A percentile compares a stretch with the other conserved stretches of the same genome.
Evolutionary conservation across 257 asterid species (phyloP).

Genomic region (Salvia splendens): DNA sequence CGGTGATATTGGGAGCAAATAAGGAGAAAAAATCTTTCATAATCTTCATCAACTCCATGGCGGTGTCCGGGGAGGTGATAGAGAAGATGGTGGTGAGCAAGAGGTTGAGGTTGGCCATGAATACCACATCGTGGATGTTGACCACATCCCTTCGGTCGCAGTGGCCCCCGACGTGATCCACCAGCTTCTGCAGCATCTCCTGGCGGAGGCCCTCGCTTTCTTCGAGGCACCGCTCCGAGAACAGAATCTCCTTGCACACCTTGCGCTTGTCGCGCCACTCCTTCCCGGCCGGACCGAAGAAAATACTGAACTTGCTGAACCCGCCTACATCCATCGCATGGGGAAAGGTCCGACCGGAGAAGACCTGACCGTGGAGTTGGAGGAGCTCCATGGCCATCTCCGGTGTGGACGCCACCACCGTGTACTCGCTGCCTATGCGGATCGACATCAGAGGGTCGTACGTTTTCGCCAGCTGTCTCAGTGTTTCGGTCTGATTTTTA

Average conservation of each 20-base stretch:
- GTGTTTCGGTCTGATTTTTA: too few relatives aligned
- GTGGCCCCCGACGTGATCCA: slow-evolving; percentile 15
- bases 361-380: slow-evolving; percentile 30
- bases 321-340: slow-evolving; percentile 2
- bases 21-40: slow-evolving; percentile 32
- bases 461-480: too few relatives aligned
- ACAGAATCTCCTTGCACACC: slow-evolving; percentile 37
- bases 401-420: too few relatives aligned
- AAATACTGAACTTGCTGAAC: slow-evolving; percentile 23
- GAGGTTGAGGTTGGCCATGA: slow-evolving; percentile 41
- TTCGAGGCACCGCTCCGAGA: slow-evolving; percentile 34
- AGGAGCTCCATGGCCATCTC: slow-evolving; percentile 40
- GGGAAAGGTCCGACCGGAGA: not conserved
- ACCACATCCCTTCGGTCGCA: slow-evolving; percentile 21
- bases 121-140: slow-evolving; percentile 35
- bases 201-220: slow-evolving; percentile 35
- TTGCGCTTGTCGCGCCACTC: slow-evolving; percentile 43
- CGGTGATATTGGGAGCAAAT: slow-evolving; percentile 40
- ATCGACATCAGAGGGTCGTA: too few relatives aligned
- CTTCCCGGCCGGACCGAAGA: slow-evolving; percentile 31
- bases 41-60: slow-evolving; percentile 31
- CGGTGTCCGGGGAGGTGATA: slow-evolving; percentile 22
- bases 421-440: too few relatives aligned
- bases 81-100: slow-evolving; percentile 46
- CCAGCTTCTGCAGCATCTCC: slow-evolving; percentile 30